phyloP scores from a whole-genome alignment of 768 basidiomycete species.

The Mycena chlorophos region DNA sequence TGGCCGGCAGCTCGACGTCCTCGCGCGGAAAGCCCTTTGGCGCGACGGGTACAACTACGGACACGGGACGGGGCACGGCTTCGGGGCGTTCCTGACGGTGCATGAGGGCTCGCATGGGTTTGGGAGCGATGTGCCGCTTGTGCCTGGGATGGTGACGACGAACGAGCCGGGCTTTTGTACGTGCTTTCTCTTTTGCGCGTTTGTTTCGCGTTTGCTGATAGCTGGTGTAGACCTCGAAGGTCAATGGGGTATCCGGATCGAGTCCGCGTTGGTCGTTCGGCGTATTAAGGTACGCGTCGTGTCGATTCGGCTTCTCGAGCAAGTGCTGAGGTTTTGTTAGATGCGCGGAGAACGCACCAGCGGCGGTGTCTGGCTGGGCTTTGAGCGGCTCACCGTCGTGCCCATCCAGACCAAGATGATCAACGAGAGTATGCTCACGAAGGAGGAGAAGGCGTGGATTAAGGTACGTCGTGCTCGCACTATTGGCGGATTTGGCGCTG shows the following conservation, averaged over 20 bases:
- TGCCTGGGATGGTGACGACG: conserved; percentile 87
- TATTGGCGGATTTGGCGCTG: conserved; percentile 1
- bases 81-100: conserved; percentile 84
- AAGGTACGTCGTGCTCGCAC: conserved; percentile 47
- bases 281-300: conserved; percentile 58
- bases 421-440: conserved; percentile 78
- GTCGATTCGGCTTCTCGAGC: conserved; percentile 18
- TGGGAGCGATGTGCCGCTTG: conserved; percentile 63
- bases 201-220: conserved; percentile 15
- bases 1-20: conserved; percentile 79
- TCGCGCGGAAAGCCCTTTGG: conserved; percentile 89
- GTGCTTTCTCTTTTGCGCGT: conserved; percentile 36
- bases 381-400: conserved; percentile 90
- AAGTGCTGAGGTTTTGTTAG: conserved; percentile 34
- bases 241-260: conserved; percentile 89
- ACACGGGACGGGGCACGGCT: conserved; percentile 92
- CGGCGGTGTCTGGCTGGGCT: conserved; percentile 81
- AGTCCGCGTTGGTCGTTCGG: conserved; percentile 79
- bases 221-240: conserved; percentile 61
- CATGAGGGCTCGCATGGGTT: conserved; percentile 87
- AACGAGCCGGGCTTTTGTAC: conserved; percentile 93
- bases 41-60: conserved; percentile 81
- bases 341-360: conserved; percentile 66
- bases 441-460: conserved; percentile 86
- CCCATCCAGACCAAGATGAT: conserved; percentile 93